Conservation (phyloP, 768 basidiomycete species). For the Chiua virens region DNA sequence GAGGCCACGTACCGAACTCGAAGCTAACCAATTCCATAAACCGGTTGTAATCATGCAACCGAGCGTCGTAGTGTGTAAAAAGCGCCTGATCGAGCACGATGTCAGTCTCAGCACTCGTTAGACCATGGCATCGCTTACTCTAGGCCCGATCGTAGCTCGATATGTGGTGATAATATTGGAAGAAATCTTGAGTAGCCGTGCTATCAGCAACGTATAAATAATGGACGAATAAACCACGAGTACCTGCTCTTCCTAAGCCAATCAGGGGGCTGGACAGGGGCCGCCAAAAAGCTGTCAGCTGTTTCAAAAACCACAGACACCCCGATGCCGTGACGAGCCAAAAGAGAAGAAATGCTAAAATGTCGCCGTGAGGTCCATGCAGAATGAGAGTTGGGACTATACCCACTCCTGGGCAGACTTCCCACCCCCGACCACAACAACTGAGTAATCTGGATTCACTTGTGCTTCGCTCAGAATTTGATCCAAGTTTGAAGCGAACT, state of each 20-base stretch:
- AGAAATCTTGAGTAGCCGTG: slow-evolving; percentile 39
- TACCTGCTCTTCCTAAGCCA: slow-evolving; percentile 63
- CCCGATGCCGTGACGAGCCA: slow-evolving; percentile 47
- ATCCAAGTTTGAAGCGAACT: slow-evolving; percentile 43
- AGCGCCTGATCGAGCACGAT: slow-evolving; percentile 43
- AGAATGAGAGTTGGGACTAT: not conserved
- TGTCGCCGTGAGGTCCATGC: not conserved
- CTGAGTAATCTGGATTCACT: slow-evolving; percentile 22
- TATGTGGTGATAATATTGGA: slow-evolving; percentile 47
- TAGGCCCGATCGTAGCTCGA: slow-evolving; percentile 45
- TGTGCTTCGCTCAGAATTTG: slow-evolving; percentile 37
- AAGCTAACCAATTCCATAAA: slow-evolving; percentile 46
- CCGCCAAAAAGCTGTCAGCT: slow-evolving; percentile 51
- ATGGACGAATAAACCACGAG: not conserved
- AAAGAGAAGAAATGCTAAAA: slow-evolving; percentile 46
- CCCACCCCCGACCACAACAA: slow-evolving; percentile 61
- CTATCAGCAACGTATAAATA: not conserved
- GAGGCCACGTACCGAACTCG: slow-evolving; percentile 37
- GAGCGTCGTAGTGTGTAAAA: slow-evolving; percentile 59
- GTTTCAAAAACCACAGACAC: slow-evolving; percentile 53
- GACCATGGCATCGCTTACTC: slow-evolving; percentile 48
- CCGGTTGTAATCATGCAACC: slow-evolving; percentile 50
- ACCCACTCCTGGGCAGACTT: slow-evolving; percentile 65
- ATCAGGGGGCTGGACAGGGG: slow-evolving; percentile 46
- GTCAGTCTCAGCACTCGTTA: slow-evolving; percentile 2